These are phyloP conservation scores for Ceratocystis colombiana DNA, from an alignment of 2,329 filamentous ascomycete genomes.

Conservation along the genomic window DNA sequence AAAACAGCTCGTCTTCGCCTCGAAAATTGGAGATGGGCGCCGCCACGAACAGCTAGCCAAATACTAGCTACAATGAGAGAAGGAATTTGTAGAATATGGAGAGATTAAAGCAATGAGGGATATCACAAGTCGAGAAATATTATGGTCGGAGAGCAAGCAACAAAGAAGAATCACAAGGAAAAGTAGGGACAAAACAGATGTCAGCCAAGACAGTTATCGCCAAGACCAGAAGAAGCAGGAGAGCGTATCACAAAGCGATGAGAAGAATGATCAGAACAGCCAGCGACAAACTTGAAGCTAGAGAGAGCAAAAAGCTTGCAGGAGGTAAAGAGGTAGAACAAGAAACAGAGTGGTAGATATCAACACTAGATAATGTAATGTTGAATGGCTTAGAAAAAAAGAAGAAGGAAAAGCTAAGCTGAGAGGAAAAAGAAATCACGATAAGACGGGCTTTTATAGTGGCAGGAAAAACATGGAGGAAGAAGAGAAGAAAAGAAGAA, in stretches of 20 bases:
- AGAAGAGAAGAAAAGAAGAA: conserved; percentile 16
- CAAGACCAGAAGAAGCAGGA: background rate
- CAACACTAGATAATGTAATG: background rate
- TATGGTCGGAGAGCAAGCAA: background rate
- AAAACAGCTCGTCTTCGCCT: conserved; percentile 11
- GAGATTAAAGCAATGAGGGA: background rate
- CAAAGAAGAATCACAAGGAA: background rate
- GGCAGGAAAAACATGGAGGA: conserved; percentile 9
- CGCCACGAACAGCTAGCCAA: background rate
- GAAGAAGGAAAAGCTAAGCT: background rate
- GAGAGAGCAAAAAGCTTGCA: background rate
- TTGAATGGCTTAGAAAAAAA: conserved; percentile 13
- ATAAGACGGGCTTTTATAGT: background rate
- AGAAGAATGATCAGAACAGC: background rate
- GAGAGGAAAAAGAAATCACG: background rate
- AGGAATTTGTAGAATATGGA: conserved; percentile 1
- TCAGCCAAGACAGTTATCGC: background rate
- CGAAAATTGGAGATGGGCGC: background rate
- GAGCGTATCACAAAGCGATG: background rate
- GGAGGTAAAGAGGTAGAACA: background rate
- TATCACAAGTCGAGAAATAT: background rate
- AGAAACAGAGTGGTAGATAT: background rate
- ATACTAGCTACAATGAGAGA: background rate
- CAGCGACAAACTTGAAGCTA: background rate
- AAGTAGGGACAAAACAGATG: background rate